Evolutionary conservation across 345 rosid genomes (phyloP).

Genomic region (Salix udensis): DNA sequence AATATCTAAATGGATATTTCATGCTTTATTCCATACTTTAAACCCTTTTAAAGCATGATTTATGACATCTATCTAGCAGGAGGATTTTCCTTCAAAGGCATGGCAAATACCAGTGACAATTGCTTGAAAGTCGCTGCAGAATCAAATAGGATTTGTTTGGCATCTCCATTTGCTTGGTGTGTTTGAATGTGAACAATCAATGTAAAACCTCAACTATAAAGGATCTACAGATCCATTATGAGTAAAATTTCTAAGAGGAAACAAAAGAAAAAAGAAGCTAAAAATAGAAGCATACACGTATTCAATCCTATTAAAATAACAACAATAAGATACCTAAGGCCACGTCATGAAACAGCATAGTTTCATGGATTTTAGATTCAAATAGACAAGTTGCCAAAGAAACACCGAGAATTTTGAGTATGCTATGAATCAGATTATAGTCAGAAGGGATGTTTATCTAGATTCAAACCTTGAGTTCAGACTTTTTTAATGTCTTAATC

Average conservation of each 20-base stretch:
- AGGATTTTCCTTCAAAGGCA: background rate
- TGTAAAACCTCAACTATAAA: background rate
- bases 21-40: background rate
- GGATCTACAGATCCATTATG: background rate
- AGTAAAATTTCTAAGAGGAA: background rate
- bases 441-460: background rate
- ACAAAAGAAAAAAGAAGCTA: background rate
- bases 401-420: background rate
- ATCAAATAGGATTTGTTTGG: background rate
- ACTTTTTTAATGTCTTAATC: constrained; percentile 76
- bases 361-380: background rate
- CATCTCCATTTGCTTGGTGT: background rate
- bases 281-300: background rate
- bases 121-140: background rate
- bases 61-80: background rate
- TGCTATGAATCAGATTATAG: background rate
- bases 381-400: background rate
- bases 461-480: constrained; percentile 78
- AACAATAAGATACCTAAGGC: background rate
- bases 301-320: background rate
- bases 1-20: no score
- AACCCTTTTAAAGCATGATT: background rate
- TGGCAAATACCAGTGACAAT: background rate
- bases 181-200: background rate
- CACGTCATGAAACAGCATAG: background rate